These are phyloP conservation scores for Cryphonectria parasitica DNA, from an alignment of 2,329 filamentous ascomycete species.

Conservation along the genomic window DNA sequence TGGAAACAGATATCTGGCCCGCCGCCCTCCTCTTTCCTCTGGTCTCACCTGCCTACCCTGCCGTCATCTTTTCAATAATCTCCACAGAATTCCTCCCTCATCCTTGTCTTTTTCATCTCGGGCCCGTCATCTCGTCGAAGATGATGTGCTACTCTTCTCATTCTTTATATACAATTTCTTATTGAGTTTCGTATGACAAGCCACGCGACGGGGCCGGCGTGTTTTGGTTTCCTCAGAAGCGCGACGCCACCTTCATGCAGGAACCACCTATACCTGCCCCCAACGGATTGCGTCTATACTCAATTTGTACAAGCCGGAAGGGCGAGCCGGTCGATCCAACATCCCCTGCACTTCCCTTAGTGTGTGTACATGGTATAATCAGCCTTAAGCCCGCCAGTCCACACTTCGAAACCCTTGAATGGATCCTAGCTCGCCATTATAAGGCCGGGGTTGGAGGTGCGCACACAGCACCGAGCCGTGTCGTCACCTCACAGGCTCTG, in stretches of 20 bases:
- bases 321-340: not conserved
- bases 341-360: not conserved
- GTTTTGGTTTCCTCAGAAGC: not conserved
- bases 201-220: not conserved
- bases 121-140: not conserved
- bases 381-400: not conserved
- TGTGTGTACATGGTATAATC: not conserved
- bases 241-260: constrained; percentile 2
- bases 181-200: not conserved
- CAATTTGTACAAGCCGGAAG: not conserved
- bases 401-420: too few species aligned
- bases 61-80: not conserved
- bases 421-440: too few species aligned
- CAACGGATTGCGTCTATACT: not conserved
- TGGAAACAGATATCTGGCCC: not conserved
- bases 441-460: too few species aligned
- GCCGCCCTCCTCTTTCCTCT: not conserved
- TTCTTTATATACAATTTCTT: too few species aligned
- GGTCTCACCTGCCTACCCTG: not conserved
- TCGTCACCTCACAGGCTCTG: not conserved
- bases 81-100: not conserved
- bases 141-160: not conserved
- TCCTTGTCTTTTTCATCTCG: not conserved
- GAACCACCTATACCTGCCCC: not conserved
- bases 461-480: not conserved